These are phyloP conservation scores for Colletotrichum sp. DNA, from an alignment of 2,329 filamentous ascomycete species.

Conservation along the genomic window DNA sequence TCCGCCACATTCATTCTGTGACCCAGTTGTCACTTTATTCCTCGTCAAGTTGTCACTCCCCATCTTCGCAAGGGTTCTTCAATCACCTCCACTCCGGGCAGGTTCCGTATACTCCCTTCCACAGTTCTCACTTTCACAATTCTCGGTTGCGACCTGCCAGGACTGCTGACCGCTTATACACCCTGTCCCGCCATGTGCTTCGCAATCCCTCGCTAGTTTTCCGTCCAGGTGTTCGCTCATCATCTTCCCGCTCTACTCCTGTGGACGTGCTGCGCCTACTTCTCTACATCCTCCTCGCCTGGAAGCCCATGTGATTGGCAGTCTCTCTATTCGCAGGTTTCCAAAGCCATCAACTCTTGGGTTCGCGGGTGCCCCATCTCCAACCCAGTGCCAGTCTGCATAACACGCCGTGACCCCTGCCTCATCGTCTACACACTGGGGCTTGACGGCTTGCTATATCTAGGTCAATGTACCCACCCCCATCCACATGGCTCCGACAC, in stretches of 20 bases:
- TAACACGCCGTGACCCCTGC: background rate
- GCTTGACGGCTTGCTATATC: conserved; percentile 12
- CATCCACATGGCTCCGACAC: conserved; percentile 5
- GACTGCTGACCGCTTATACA: background rate
- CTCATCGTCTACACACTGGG: background rate
- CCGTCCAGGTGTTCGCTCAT: background rate
- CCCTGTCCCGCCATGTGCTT: background rate
- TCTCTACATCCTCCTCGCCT: conserved; percentile 1
- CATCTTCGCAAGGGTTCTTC: background rate
- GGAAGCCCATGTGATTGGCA: background rate
- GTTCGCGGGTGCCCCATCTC: background rate
- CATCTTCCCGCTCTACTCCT: background rate
- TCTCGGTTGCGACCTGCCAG: background rate
- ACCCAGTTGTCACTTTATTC: background rate
- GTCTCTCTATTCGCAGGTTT: background rate
- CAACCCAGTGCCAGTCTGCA: background rate
- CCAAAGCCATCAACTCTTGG: background rate
- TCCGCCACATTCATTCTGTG: background rate
- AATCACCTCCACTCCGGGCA: background rate
- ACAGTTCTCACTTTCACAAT: background rate
- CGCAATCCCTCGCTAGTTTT: background rate
- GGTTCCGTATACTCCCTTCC: background rate
- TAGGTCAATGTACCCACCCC: background rate
- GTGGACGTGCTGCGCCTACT: background rate
- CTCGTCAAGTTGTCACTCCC: background rate